These are phyloP conservation scores for Chlorencoelia australis DNA, from an alignment of 2,329 filamentous ascomycete species.

Conservation along the genomic window DNA sequence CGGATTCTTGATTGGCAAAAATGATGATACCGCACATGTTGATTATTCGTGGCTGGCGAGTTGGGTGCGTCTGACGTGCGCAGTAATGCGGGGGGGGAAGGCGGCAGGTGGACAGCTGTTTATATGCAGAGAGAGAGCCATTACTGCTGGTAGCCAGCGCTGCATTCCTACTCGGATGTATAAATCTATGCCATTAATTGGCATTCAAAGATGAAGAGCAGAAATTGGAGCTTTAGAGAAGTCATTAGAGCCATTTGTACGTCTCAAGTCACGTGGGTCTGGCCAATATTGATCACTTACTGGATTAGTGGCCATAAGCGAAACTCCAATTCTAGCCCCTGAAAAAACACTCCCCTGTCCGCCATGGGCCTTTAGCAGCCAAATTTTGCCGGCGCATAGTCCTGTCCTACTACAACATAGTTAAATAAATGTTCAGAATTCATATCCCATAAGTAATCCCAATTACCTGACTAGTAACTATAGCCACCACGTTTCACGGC, in stretches of 20 bases:
- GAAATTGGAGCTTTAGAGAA: constrained; percentile 6
- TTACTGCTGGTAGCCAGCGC: no score
- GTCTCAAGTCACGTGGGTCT: not conserved
- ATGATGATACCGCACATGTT: constrained; percentile 6
- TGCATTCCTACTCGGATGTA: no score
- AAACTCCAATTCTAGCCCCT: constrained; percentile 5
- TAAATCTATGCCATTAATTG: no score
- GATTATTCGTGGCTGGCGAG: constrained; percentile 1
- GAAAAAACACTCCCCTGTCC: constrained; percentile 2
- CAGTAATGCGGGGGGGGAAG: constrained; percentile 1
- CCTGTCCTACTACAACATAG: constrained; percentile 3
- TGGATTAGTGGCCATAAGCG: constrained; percentile 4
- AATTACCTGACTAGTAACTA: constrained; percentile 6
- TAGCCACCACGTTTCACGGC: constrained; percentile 5
- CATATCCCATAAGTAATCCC: constrained; percentile 3
- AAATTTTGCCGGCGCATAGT: constrained; percentile 2
- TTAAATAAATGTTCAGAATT: constrained; percentile 7
- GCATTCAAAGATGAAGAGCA: constrained; percentile 5
- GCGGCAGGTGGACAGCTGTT: constrained; percentile 3
- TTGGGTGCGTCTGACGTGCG: constrained; percentile 3
- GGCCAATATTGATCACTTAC: constrained; percentile 3
- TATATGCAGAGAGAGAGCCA: constrained; percentile 5
- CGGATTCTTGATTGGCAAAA: constrained; percentile 7
- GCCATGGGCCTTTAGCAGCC: constrained; percentile 5
- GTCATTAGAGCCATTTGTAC: constrained; percentile 4